Evolutionary conservation across 768 basidiomycete genomes (phyloP), one percentile per base, ranked within the genome.

Genomic region (Cystoderma amianthinum): DNA sequence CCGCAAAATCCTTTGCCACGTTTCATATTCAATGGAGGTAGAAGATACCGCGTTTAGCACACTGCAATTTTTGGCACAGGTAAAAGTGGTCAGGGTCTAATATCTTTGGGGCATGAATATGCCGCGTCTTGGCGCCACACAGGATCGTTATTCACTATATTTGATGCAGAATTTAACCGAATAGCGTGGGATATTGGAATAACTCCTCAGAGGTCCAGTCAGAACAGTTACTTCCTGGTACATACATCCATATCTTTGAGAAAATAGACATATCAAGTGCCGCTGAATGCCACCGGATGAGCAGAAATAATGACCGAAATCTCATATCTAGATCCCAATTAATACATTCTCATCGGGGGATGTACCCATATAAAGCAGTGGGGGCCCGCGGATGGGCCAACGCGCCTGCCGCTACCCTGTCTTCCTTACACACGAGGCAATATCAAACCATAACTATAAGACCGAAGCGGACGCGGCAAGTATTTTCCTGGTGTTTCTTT

Each of bases 371-470:
- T 48, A 50, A 38, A 48, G n/a, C 13, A 28, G 42, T 33, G 45
- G 39, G 43, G 45, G 44, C 39, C 57, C 57, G 55, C 53, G 53
- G 53, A 49, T 45, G 43, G 44, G 25, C 43, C 49, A 38, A 52
- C 50, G 53, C 34, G 50, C 43, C 50, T 54, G 54, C 52, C 48
- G 54, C 53, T 54, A 58, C 62, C 62, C 62, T 64, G 55, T 56
- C 34, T 62, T 59, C 55, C 52, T 32, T 48, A 55, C 68, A n/a
- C n/a, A 70, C 68, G 68, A 69, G 70, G 68, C 68, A 55, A 43
- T 52, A 46, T 48, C 49, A 63, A 59, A 50, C 44, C 62, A 36
- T 36, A 28, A 28, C 62, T 63, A 69, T 70, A 72, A 70, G 64
- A 54, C 56, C 52, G 51, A 51, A 55, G 59, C 66, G 64, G 63